A percentile compares a stretch with the other conserved stretches of the same genome.
Conservation (phyloP, 78 protist genomes). For the Polysphondylium violaceum region DNA sequence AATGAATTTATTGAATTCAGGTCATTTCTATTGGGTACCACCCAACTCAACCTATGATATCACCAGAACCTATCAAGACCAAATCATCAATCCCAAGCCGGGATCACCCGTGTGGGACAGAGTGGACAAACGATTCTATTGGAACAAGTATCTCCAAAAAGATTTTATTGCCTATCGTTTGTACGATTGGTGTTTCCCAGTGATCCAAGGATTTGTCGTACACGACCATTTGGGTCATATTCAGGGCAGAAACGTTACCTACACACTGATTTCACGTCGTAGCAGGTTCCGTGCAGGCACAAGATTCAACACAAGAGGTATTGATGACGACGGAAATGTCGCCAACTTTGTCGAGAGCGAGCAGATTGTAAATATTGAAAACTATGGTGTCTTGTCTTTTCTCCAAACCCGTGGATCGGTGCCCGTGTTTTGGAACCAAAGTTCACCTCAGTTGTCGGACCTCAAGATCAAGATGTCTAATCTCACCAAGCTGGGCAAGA, state of each 20-base stretch:
- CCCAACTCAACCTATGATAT: conserved; percentile 41
- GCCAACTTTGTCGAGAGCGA: conserved; percentile 94
- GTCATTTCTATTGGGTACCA: conserved; percentile 69
- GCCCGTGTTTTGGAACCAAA: conserved; percentile 93
- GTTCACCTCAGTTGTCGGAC: conserved; percentile 68
- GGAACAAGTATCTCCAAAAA: conserved; percentile 68
- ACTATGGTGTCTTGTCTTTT: conserved; percentile 23
- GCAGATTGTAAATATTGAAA: conserved; percentile 51
- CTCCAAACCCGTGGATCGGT: conserved; percentile 86
- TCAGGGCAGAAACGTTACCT: conserved; percentile 2
- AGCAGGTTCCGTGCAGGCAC: conserved; percentile 88
- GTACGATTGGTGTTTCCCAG: conserved; percentile 81
- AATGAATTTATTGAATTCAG: conserved; percentile 59
- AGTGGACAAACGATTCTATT: conserved; percentile 74
- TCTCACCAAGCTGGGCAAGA: conserved; percentile 54
- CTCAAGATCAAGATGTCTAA: conserved; percentile 35
- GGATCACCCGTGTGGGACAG: conserved; percentile 62
- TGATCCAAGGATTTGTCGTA: conserved; percentile 64
- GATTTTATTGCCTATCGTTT: conserved; percentile 72
- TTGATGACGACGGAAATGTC: conserved; percentile 91
- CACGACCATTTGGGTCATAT: conserved; percentile 12
- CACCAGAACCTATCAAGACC: conserved; percentile 54
- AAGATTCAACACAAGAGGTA: conserved; percentile 90
- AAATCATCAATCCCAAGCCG: conserved; percentile 30
- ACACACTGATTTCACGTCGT: conserved; percentile 75